phyloP scores from a whole-genome alignment of 2,329 filamentous ascomycete species.

The Penicillium capsulatum region DNA sequence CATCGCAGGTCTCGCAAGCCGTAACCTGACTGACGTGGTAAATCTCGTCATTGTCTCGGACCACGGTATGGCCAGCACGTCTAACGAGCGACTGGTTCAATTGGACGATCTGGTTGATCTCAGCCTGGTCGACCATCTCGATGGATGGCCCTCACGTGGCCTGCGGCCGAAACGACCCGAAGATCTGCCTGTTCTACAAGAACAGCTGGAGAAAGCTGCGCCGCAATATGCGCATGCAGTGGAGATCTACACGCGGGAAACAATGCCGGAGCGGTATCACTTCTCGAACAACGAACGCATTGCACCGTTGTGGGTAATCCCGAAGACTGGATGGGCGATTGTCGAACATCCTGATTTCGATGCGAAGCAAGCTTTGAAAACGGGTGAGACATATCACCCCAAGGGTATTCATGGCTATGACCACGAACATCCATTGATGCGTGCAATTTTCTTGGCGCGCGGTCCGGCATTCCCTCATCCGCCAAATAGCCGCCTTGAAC shows the following conservation, averaged over 20 bases:
- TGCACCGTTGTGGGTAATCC: conserved; percentile 90
- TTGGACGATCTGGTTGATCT: conserved; percentile 84
- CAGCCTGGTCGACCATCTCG: conserved; percentile 71
- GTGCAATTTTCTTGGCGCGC: conserved; percentile 87
- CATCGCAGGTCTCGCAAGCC: conserved; percentile 68
- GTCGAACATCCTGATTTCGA: conserved; percentile 76
- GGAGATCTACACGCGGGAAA: conserved; percentile 77
- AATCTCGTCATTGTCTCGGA: conserved; percentile 96
- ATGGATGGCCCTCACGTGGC: conserved; percentile 92
- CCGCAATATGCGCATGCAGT: conserved; percentile 59
- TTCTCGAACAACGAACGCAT: conserved; percentile 86
- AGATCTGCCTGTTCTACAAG: conserved; percentile 65
- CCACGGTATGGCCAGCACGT: conserved; percentile 96
- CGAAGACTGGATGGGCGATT: conserved; percentile 88
- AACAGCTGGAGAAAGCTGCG: conserved; percentile 52
- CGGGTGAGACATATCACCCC: conserved; percentile 68
- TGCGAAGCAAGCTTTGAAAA: conserved; percentile 61
- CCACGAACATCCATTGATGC: conserved; percentile 89
- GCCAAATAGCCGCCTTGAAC: conserved; percentile 71
- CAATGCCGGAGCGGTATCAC: conserved; percentile 92
- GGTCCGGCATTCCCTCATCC: conserved; percentile 88
- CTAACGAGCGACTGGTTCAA: conserved; percentile 73
- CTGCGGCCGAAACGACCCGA: conserved; percentile 69
- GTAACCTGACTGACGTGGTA: conserved; percentile 84
- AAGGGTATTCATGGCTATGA: conserved; percentile 91